Evolutionary conservation across 208 protist genomes (phyloP), one percentile per base, ranked within the genome.

Genomic region (Wallacemonas sp.): DNA sequence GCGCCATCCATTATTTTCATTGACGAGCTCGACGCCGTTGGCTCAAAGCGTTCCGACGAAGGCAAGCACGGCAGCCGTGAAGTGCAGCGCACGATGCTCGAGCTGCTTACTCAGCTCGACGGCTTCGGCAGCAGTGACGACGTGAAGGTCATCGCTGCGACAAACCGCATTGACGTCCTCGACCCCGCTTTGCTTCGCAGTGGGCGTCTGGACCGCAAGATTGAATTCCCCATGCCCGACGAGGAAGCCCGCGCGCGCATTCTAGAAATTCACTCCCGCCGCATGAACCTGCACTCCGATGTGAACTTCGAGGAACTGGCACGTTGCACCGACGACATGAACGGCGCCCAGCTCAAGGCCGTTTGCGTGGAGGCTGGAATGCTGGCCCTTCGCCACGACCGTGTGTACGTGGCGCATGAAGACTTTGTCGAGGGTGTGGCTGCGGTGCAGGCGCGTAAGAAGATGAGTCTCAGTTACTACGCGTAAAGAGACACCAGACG

Each of bases 301-400:
- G 98, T 99, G 2, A 99, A 99, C 81, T 99, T 99, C 73, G 93
- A 99, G 67, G 99, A 99, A 88, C 85, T 99, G 3, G 97, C 99
- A 1, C 88, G 97, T 33, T 97, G 95, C 71, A 99, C 97, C 15
- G 98, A 99, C 29, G 99, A 99, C 83, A 99, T 99, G 90, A 99
- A 99, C 83, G 99, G 99, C 36, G 99, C 99, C 22, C 98, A 99
- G 87, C 88, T 99, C 19, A 99, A 99, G 87, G 99, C 99, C 15
- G 98, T 99, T 36, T 99, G 98, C 87, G 98, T 99, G 26, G 99
- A 99, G 86, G 94, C 99, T 17, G 99, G 99, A 45, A 99, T 99
- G 99, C 85, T 99, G 58, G 99, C 99, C 3, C 86, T 99, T 54
- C 83, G 99, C 86, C 84, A 92, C 64, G 94, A 97, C 59, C 83